A percentile compares a stretch with the other conserved stretches of the same genome.
phyloP scores from a whole-genome alignment of 768 basidiomycete genomes.

The Mycena capillaripes region DNA sequence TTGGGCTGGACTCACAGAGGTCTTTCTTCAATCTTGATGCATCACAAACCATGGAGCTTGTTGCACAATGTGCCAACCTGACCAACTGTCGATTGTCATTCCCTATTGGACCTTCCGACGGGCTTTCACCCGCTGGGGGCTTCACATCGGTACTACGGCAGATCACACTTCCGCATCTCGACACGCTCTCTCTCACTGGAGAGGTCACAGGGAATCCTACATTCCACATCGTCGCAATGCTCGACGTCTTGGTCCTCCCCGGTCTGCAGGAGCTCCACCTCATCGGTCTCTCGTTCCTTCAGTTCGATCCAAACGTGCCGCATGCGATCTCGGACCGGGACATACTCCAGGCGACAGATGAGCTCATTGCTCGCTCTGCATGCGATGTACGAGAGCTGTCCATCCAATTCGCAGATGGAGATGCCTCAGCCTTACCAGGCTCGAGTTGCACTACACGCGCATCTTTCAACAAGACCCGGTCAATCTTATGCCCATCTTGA shows the following conservation, averaged over 20 bases:
- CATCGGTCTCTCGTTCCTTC: background rate
- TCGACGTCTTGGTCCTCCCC: background rate
- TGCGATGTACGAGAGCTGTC: background rate
- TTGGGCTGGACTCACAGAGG: background rate
- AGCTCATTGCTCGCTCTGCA: background rate
- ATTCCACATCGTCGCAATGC: background rate
- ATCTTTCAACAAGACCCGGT: too few species aligned
- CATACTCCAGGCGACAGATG: background rate
- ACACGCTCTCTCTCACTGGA: background rate
- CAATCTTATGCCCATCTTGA: background rate
- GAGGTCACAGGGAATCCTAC: too few species aligned
- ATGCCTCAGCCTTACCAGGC: background rate
- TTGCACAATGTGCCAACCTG: constrained; percentile 6
- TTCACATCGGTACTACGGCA: background rate
- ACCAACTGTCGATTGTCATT: background rate
- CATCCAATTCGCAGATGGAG: background rate
- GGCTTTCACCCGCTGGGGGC: background rate
- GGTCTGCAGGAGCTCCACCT: background rate
- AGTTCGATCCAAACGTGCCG: background rate
- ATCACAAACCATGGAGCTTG: background rate
- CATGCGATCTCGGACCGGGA: background rate
- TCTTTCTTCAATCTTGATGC: background rate
- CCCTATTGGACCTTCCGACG: background rate
- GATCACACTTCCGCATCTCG: background rate
- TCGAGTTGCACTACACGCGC: background rate